A percentile compares a stretch with the other conserved stretches of the same genome.
These are phyloP conservation scores for Blastobotrys raffinosifermentans DNA, from an alignment of 1,139 yeast species.

Conservation along the genomic window DNA sequence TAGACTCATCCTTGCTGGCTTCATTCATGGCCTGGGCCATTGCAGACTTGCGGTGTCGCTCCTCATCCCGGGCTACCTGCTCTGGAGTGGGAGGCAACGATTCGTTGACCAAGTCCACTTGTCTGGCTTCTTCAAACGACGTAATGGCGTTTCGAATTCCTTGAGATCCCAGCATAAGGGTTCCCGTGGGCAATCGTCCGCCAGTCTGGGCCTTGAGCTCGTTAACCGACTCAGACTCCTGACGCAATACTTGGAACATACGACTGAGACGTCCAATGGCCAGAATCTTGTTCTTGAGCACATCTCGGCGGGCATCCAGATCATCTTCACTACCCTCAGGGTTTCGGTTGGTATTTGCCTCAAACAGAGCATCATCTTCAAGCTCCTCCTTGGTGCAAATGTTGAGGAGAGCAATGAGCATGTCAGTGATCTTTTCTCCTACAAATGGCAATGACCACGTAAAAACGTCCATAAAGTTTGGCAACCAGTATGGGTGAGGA, in stretches of 20 bases:
- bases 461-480: conserved; percentile 95
- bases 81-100: conserved; percentile 79
- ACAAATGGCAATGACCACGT: conserved; percentile 98
- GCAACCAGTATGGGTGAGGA: conserved; percentile 97
- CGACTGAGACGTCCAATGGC: conserved; percentile 94
- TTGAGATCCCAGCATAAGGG: conserved; percentile 74
- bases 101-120: conserved; percentile 79
- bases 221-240: conserved; percentile 83
- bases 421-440: conserved; percentile 92
- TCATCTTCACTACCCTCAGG: conserved; percentile 4
- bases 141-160: conserved; percentile 66
- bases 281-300: conserved; percentile 78
- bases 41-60: conserved; percentile 39
- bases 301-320: conserved; percentile 44
- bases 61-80: conserved; percentile 45
- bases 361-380: conserved; percentile 54
- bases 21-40: conserved; percentile 44
- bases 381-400: conserved; percentile 95
- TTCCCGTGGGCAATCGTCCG: conserved; percentile 79
- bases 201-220: conserved; percentile 67
- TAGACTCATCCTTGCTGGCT: conserved; percentile 32
- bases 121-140: conserved; percentile 78
- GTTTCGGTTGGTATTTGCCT: conserved; percentile 19
- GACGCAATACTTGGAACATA: conserved; percentile 85
- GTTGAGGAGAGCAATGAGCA: conserved; percentile 83